phyloP scores from a whole-genome alignment of 768 basidiomycete genomes.

The Rhodosporidiobolus odoratus region DNA sequence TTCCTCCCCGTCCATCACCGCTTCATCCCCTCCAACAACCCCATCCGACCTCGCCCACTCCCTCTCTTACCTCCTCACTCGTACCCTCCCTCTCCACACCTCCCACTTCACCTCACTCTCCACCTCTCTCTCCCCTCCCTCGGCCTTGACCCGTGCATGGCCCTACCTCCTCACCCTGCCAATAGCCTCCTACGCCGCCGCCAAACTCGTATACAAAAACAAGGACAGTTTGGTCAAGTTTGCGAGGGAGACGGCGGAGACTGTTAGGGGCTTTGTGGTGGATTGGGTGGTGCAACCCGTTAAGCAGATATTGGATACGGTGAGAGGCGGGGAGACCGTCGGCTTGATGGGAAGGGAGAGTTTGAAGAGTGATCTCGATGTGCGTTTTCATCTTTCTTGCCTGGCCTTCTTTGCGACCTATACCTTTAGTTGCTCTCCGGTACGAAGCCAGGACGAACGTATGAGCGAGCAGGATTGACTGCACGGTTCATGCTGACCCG shows the following conservation, averaged over 20 bases:
- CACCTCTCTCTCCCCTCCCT: constrained; percentile 60
- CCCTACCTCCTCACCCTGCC: constrained; percentile 73
- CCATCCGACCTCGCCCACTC: constrained; percentile 33
- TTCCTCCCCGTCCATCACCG: constrained; percentile 21
- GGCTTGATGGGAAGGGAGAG: constrained; percentile 71
- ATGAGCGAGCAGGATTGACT: too few relatives aligned
- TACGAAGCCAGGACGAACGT: too few relatives aligned
- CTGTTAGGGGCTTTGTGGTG: constrained; percentile 64
- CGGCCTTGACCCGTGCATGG: constrained; percentile 67
- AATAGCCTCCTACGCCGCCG: constrained; percentile 57
- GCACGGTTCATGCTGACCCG: too few relatives aligned
- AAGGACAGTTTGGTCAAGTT: constrained; percentile 58
- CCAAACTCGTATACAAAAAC: constrained; percentile 57
- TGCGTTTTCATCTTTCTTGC: constrained; percentile 42
- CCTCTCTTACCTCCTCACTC: constrained; percentile 42
- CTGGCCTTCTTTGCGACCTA: background rate
- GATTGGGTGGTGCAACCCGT: constrained; percentile 84
- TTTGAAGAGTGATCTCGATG: constrained; percentile 76
- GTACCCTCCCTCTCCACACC: constrained; percentile 44
- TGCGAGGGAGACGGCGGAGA: constrained; percentile 60
- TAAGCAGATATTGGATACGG: constrained; percentile 71
- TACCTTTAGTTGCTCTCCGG: background rate
- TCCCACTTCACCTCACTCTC: constrained; percentile 44
- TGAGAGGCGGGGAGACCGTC: constrained; percentile 67
- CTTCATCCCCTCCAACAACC: constrained; percentile 8